phyloP scores from a whole-genome alignment of 1,284 basidiomycete genomes.

The Pseudozyma hubeiensis region DNA sequence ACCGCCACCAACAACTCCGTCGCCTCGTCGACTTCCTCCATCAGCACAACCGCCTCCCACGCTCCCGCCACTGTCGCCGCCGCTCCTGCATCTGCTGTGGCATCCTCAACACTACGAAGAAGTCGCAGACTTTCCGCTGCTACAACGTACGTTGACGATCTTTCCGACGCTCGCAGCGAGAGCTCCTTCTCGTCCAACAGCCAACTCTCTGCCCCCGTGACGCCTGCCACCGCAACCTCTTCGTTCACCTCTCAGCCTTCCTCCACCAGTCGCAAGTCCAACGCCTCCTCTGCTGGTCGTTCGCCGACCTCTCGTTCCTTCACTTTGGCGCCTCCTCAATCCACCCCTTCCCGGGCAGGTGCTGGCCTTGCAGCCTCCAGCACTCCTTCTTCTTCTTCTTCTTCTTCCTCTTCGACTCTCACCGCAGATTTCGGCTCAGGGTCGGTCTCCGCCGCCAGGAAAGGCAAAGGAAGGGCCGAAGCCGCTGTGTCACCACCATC shows the following conservation, averaged over 20 bases:
- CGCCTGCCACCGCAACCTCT: constrained; percentile 31
- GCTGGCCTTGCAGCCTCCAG: constrained; percentile 15
- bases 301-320: constrained; percentile 29
- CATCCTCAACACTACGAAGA: constrained; percentile 16
- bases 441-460: constrained; percentile 1
- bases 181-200: constrained; percentile 23
- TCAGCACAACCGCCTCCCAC: background rate
- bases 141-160: constrained; percentile 27
- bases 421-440: constrained; percentile 7
- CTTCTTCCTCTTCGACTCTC: constrained; percentile 12
- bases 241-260: constrained; percentile 28
- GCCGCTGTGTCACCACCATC: constrained; percentile 12
- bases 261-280: constrained; percentile 27
- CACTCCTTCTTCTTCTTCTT: background rate
- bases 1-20: background rate
- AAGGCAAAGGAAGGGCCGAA: constrained; percentile 34
- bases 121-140: constrained; percentile 26
- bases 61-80: background rate
- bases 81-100: constrained; percentile 2
- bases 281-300: constrained; percentile 20
- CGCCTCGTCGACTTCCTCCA: background rate
- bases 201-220: constrained; percentile 30
- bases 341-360: constrained; percentile 41
- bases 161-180: constrained; percentile 31
- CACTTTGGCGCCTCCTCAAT: constrained; percentile 37